These are phyloP conservation scores for Kuraishia borneana DNA, from an alignment of 805 yeast species.

Conservation along the genomic window DNA sequence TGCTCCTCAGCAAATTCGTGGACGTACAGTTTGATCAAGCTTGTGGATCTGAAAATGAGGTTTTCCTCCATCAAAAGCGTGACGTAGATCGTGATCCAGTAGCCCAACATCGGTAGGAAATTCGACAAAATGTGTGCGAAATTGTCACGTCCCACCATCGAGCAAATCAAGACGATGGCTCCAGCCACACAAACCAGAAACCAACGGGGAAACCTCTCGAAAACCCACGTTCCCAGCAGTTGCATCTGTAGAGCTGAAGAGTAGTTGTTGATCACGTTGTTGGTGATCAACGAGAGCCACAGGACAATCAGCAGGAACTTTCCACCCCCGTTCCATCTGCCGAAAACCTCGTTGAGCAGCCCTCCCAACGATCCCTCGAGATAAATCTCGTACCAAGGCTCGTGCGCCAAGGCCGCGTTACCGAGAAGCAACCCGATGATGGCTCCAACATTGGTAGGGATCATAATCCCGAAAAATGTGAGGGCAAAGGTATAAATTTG, in stretches of 20 bases:
- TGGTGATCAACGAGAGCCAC: slow-evolving; percentile 67
- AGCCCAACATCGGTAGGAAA: slow-evolving; percentile 84
- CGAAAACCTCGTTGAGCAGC: slow-evolving; percentile 49
- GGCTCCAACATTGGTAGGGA: slow-evolving; percentile 73
- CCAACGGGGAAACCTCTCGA: slow-evolving; percentile 66
- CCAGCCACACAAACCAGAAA: slow-evolving; percentile 57
- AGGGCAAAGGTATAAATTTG: slow-evolving; percentile 40
- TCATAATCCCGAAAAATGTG: slow-evolving; percentile 53
- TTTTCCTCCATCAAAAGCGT: slow-evolving; percentile 66
- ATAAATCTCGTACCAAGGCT: slow-evolving; percentile 50
- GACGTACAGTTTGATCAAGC: slow-evolving; percentile 28
- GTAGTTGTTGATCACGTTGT: slow-evolving; percentile 72
- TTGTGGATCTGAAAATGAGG: slow-evolving; percentile 48
- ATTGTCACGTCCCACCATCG: slow-evolving; percentile 65
- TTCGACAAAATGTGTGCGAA: slow-evolving; percentile 67
- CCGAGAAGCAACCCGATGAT: slow-evolving; percentile 63
- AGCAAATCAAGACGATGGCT: slow-evolving; percentile 52
- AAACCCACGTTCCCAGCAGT: slow-evolving; percentile 34
- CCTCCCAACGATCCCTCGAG: slow-evolving; percentile 64
- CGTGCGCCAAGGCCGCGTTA: slow-evolving; percentile 46
- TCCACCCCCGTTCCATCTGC: slow-evolving; percentile 68
- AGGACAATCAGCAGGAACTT: slow-evolving; percentile 62
- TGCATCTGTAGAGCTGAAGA: slow-evolving; percentile 77
- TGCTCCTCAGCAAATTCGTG: slow-evolving; percentile 21
- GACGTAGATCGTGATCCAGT: slow-evolving; percentile 80